Percentiles rank a stretch among this genome's conserved stretches.
phyloP scores from a whole-genome alignment of 148 eudicot genomes.

The Vaccinium macrocarpon region DNA sequence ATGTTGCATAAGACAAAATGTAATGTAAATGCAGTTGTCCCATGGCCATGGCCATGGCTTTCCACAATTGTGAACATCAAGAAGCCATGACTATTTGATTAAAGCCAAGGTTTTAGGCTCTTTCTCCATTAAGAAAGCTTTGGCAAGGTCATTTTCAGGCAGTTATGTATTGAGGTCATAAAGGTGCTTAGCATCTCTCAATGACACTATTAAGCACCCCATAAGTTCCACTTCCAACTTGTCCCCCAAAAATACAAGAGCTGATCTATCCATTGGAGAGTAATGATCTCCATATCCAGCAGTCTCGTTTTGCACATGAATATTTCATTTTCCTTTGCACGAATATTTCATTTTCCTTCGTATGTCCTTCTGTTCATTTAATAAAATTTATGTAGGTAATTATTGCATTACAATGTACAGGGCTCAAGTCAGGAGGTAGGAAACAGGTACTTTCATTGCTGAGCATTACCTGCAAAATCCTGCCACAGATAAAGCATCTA shows the following conservation, averaged over 20 bases:
- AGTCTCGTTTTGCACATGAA: background rate
- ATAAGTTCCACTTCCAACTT: constrained; percentile 11
- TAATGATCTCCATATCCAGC: background rate
- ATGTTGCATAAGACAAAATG: background rate
- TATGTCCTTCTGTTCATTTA: background rate
- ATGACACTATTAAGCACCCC: background rate
- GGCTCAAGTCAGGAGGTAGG: background rate
- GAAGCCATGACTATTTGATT: background rate
- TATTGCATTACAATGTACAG: background rate
- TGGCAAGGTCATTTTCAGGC: background rate
- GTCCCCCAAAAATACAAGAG: background rate
- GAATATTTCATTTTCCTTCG: background rate
- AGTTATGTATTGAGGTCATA: background rate
- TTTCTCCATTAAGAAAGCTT: constrained; percentile 9
- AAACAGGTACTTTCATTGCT: constrained; percentile 17
- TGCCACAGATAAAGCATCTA: constrained; percentile 93
- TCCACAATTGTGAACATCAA: background rate
- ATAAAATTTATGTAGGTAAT: background rate
- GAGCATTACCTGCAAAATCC: constrained; percentile 81
- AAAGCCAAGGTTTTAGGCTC: background rate
- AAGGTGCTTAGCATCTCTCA: constrained; percentile 1
- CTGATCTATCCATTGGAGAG: background rate
- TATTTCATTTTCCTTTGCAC: background rate
- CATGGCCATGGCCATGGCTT: background rate
- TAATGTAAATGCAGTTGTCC: no score